phyloP scores from a whole-genome alignment of 2,329 filamentous ascomycete species.

The Apiospora hydei region DNA sequence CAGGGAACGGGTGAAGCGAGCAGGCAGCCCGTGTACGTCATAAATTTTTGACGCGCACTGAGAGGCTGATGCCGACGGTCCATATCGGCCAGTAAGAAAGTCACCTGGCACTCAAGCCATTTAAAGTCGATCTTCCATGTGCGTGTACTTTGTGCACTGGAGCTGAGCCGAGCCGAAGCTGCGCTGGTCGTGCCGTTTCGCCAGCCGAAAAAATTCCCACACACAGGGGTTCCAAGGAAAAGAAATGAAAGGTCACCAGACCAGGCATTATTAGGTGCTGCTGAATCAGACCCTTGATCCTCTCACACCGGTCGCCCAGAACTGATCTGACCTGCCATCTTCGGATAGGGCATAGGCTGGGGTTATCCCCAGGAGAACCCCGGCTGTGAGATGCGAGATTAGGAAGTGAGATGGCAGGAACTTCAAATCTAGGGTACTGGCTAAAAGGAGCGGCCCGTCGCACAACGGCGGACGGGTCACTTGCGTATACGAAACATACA shows the following conservation, averaged over 20 bases:
- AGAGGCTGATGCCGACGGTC: background rate
- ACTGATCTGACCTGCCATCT: background rate
- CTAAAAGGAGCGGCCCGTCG: conserved; percentile 6
- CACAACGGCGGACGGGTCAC: background rate
- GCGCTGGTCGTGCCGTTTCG: background rate
- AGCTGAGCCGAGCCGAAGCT: background rate
- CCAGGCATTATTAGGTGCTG: background rate
- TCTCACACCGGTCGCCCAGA: conserved; percentile 1
- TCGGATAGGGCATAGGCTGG: background rate
- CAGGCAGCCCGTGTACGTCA: background rate
- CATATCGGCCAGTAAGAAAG: too few relatives aligned
- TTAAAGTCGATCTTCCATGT: too few relatives aligned
- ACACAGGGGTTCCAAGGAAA: background rate
- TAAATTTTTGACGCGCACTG: background rate
- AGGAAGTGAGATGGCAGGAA: background rate
- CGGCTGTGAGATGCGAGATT: background rate
- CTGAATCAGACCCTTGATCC: background rate
- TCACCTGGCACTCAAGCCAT: too few relatives aligned
- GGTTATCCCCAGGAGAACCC: background rate
- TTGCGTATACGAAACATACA: background rate
- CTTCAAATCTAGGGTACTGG: background rate
- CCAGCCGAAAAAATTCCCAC: background rate
- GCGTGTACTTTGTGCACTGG: too few relatives aligned
- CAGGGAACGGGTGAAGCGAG: background rate
- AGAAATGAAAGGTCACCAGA: background rate